Evolutionary conservation across 1,284 basidiomycete genomes (phyloP), one percentile per base, ranked within the genome.

Genomic region (Rhodofomes roseus): DNA sequence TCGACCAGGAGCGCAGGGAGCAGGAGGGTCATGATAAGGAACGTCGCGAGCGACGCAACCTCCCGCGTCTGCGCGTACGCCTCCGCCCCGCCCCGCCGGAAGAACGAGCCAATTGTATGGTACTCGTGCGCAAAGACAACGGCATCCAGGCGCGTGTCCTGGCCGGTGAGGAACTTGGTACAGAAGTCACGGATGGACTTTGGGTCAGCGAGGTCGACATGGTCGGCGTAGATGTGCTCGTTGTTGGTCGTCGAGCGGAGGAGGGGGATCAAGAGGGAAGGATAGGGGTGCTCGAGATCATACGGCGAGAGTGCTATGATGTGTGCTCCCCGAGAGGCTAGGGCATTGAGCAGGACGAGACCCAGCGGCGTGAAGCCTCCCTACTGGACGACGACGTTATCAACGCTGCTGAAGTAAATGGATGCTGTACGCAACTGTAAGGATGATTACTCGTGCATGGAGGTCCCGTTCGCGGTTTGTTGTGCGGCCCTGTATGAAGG

Each of bases 1-100:
- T 90, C 88, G 34, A 90, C 85, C 16, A 95, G 82, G 2, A 95
- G 76, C 31, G 81, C 79, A 2, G 93, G 93, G 0, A 95, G 81
- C 0, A 95, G 79, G 4, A 92, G 78, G 0, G 92, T 94, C 8
- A 84, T 79, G 18, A 94, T 79, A 54, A 94, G 77, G 74, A 93
- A 95, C 14, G 88, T 87, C n/a, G 86, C 84, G 44, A 90, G 71
- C 0, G 87, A 82, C 1, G 73, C 73, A 0, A 72, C 70, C 56
- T 81, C 80, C 51, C 85, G 75, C 60, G 69, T 63, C 54, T 77
- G 76, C 7, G 70, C 70, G 39, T 16, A 60, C 58, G 16, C 59
- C 34, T 1, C 61, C 57, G 12, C 60, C 57, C 40, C 40, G 37
- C 40, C 18, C 56, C 62, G 68, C 50, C 63, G 62, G 56, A 81